Evolutionary conservation across 495 filamentous ascomycete species (phyloP).

Genomic region (Articulospora tetracladia): DNA sequence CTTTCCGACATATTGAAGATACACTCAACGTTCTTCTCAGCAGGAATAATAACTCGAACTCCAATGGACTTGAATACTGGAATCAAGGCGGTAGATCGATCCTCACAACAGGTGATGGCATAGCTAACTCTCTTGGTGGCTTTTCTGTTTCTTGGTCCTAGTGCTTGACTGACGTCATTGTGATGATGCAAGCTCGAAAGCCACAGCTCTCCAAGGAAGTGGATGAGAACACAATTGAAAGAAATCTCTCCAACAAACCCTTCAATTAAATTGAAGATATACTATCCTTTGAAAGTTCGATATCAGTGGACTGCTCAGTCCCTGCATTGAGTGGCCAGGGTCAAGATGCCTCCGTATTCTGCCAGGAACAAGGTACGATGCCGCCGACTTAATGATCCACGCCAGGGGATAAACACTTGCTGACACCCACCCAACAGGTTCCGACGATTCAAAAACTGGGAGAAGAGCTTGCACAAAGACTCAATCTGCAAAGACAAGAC

Average conservation of each 20-base stretch:
- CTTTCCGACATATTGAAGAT: not conserved
- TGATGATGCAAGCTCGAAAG: not conserved
- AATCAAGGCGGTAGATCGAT: too few species aligned
- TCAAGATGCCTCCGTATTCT: constrained; percentile 11
- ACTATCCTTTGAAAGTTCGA: not conserved
- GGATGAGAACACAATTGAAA: not conserved
- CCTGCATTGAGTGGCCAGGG: not conserved
- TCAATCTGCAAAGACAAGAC: constrained; percentile 8
- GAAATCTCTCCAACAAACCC: not conserved
- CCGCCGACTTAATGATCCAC: not conserved
- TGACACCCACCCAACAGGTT: constrained; percentile 1
- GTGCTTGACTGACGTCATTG: not conserved
- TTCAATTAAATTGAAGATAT: not conserved
- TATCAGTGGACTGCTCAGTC: not conserved
- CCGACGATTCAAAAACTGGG: constrained; percentile 15
- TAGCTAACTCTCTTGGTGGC: too few species aligned
- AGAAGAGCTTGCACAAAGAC: constrained; percentile 8
- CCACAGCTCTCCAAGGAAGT: not conserved
- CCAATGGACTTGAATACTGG: too few species aligned
- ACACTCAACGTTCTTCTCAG: too few species aligned
- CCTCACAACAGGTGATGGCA: not conserved
- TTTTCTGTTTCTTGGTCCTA: too few species aligned
- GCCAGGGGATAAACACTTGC: not conserved
- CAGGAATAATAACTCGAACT: too few species aligned
- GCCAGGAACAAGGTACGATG: constrained; percentile 11